Evolutionary conservation across 306 rosid genomes (phyloP), one percentile per base, ranked within the genome.

Genomic region (Cercis canadensis): DNA sequence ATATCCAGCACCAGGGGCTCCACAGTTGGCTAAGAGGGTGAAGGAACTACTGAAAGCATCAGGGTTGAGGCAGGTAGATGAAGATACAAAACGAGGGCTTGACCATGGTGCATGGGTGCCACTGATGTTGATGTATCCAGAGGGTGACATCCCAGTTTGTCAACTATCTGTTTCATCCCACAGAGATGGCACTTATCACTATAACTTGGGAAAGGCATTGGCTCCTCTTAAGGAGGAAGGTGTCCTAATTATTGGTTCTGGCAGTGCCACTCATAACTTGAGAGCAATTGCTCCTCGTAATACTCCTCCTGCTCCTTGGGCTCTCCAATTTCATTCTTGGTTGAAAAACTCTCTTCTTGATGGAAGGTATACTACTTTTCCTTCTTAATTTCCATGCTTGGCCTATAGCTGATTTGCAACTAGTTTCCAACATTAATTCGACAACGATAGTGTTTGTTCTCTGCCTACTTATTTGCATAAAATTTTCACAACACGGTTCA

Each of bases 21-120:
- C 97, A 36, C 14, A 67, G 0, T 43, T 88, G 57, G 96, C 92
- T 7, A 85, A 36, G 76, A 87, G 84, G 64, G 94, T 88, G 75
- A 93, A 93, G 76, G 83, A 87, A 31, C 72, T 89, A 34, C 82
- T 93, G 3, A 11, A 56, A 10, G 57, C 63, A 36, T 77, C 89
- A 0, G 96, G 93, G 11, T 44, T 75, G 60, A 32, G 69, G 56
- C 85, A 65, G 0, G 94, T 90, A 1, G 89, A 87, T 4, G 96
- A 88, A 62, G 92, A 88, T 60, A 67, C 8, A 12, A 85, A 75
- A 7, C 73, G 94, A 14, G 98, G 98, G 37, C 89, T 93, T 31
- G 98, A 93, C 59, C 98, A 93, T 58, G 96, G 97, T 34, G 93
- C 96, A 3, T 93, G 97, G 96, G 89, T 90, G 52, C 98, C 94